Conservation (phyloP, 2,329 filamentous ascomycete genomes). For the Xylaria sp. region DNA sequence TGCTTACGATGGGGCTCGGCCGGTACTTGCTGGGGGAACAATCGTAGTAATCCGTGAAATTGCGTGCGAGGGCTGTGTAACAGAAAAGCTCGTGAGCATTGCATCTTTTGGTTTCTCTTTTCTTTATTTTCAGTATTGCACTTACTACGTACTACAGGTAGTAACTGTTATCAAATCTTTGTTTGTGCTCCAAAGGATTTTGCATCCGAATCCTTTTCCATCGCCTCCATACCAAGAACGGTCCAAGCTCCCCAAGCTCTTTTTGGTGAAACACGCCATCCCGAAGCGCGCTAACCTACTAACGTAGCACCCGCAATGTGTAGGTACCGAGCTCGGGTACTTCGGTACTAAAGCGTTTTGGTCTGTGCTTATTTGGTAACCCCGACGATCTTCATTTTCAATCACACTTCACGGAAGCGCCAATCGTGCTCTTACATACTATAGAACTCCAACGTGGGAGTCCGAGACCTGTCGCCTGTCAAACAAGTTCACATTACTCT, state of each 20-base stretch:
- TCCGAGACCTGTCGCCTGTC: not conserved
- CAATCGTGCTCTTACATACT: not conserved
- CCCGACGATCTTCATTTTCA: slow-evolving; percentile 7
- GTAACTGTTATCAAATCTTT: not conserved
- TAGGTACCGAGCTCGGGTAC: not conserved
- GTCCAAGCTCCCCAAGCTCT: slow-evolving; percentile 23
- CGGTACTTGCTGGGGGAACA: not conserved
- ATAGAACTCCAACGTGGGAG: not conserved
- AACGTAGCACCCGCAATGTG: not conserved
- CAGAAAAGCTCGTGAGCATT: slow-evolving; percentile 10
- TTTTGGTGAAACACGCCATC: slow-evolving; percentile 28
- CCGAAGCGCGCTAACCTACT: not conserved
- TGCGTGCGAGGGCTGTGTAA: slow-evolving; percentile 6
- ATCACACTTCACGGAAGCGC: not conserved
- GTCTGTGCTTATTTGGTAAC: not conserved
- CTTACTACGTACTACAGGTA: too few relatives aligned
- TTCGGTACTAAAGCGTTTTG: not conserved
- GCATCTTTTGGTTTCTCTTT: slow-evolving; percentile 15
- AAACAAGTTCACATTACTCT: slow-evolving; percentile 9
- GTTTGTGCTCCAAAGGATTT: not conserved
- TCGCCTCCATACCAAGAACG: slow-evolving; percentile 12
- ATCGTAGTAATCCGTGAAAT: slow-evolving; percentile 26
- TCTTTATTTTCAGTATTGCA: not conserved
- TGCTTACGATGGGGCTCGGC: not conserved
- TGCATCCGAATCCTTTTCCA: slow-evolving; percentile 6